phyloP scores from a whole-genome alignment of 2,329 filamentous ascomycete species.

The Sclerotinia subarctica region DNA sequence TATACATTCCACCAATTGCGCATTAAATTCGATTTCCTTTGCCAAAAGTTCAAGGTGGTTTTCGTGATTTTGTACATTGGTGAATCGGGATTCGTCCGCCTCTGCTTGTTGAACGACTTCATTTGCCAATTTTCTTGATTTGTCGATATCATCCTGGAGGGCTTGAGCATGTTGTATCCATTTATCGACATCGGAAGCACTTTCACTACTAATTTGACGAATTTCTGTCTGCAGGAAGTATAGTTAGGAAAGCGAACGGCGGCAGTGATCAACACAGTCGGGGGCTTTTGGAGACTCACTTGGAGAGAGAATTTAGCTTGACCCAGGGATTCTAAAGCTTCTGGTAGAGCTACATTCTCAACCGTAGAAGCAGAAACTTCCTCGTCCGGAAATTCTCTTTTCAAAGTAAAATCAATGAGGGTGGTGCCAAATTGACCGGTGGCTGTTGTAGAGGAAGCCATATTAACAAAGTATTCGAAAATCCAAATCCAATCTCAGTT shows the following conservation, averaged over 20 bases:
- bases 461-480: constrained; percentile 23
- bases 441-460: constrained; percentile 27
- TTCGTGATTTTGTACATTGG: constrained; percentile 43
- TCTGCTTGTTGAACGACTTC: constrained; percentile 79
- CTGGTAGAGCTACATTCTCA: constrained; percentile 39
- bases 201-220: constrained; percentile 70
- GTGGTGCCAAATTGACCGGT: constrained; percentile 49
- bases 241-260: constrained; percentile 19
- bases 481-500: background rate
- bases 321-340: constrained; percentile 44
- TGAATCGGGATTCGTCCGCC: constrained; percentile 50
- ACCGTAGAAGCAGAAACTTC: constrained; percentile 38
- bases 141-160: constrained; percentile 80
- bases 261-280: background rate
- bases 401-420: constrained; percentile 59
- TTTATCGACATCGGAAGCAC: constrained; percentile 73
- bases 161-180: constrained; percentile 85
- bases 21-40: constrained; percentile 57
- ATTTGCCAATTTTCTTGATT: constrained; percentile 73
- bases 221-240: constrained; percentile 52
- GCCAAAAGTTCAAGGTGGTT: constrained; percentile 56
- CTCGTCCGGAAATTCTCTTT: constrained; percentile 48
- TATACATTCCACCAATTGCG: constrained; percentile 53
- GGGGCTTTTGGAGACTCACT: constrained; percentile 36
- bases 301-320: constrained; percentile 46